These are phyloP conservation scores for Paralagenidium karlingii DNA, from an alignment of 352 stramenopile species.

Conservation along the genomic window DNA sequence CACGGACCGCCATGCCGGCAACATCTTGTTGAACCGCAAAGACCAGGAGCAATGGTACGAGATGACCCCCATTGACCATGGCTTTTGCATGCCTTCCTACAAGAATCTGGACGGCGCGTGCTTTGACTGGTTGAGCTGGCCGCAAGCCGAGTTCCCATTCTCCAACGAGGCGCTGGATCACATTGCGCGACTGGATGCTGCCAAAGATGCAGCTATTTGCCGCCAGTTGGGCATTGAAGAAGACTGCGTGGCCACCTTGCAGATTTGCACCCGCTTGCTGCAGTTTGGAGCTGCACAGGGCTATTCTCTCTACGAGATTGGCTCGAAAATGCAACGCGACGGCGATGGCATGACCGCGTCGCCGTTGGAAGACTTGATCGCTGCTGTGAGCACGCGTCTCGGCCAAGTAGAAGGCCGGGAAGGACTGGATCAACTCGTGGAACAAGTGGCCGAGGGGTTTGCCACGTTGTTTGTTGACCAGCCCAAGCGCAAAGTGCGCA, in stretches of 20 bases:
- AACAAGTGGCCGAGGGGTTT: slow-evolving; percentile 19
- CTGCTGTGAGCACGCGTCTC: slow-evolving; percentile 15
- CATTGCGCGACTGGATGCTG: slow-evolving; percentile 50
- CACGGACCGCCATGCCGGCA: slow-evolving; percentile 78
- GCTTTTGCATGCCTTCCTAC: slow-evolving; percentile 76
- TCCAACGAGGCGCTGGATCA: slow-evolving; percentile 60
- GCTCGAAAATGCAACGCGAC: slow-evolving; percentile 59
- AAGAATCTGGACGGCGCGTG: slow-evolving; percentile 66
- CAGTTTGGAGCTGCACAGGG: slow-evolving; percentile 58
- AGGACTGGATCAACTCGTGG: slow-evolving; percentile 34
- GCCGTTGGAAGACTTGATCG: slow-evolving; percentile 58
- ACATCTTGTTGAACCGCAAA: slow-evolving; percentile 65
- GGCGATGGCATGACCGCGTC: slow-evolving; percentile 69
- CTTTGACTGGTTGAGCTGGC: slow-evolving; percentile 84
- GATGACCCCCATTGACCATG: slow-evolving; percentile 84
- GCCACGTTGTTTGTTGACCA: slow-evolving; percentile 37
- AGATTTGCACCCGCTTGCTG: slow-evolving; percentile 61
- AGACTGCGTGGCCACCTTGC: slow-evolving; percentile 72
- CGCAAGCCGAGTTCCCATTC: slow-evolving; percentile 81
- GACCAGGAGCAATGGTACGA: slow-evolving; percentile 30
- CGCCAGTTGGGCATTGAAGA: slow-evolving; percentile 65
- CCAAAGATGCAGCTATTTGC: slow-evolving; percentile 40
- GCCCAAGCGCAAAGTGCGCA: slow-evolving; percentile 80
- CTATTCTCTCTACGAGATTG: slow-evolving; percentile 83
- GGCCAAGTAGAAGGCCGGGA: slow-evolving; percentile 19